Percentiles rank a stretch among this genome's conserved stretches.
These are phyloP conservation scores for Tricholoma saponaceum DNA, from an alignment of 768 basidiomycete genomes.

Conservation along the genomic window DNA sequence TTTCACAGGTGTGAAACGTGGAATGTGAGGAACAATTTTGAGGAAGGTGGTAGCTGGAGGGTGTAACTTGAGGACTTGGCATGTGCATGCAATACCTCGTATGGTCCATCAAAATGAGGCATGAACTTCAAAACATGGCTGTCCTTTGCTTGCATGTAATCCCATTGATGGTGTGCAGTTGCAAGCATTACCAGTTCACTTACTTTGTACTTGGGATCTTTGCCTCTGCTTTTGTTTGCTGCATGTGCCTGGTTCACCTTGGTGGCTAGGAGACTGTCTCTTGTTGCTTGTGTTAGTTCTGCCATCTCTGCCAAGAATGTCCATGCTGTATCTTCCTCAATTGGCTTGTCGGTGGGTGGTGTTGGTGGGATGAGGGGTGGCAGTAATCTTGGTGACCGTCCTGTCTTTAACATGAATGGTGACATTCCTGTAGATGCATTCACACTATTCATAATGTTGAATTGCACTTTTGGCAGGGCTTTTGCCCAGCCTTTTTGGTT, in stretches of 20 bases:
- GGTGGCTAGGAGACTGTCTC: neutral
- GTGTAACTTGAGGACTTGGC: neutral
- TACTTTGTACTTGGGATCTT: neutral
- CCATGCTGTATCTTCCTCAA: neutral
- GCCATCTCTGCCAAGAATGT: neutral
- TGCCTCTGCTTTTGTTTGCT: neutral
- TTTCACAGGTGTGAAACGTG: neutral
- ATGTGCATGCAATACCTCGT: neutral
- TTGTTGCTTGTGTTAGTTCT: neutral
- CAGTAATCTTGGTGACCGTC: too few relatives aligned
- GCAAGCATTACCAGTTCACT: constrained; percentile 25
- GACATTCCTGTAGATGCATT: too few relatives aligned
- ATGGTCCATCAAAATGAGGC: neutral
- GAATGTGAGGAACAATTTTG: neutral
- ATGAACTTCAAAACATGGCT: constrained; percentile 14
- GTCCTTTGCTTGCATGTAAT: constrained; percentile 19
- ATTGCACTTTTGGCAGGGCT: too few relatives aligned
- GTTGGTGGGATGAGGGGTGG: neutral
- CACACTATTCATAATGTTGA: too few relatives aligned
- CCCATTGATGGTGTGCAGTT: constrained; percentile 13
- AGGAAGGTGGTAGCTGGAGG: neutral
- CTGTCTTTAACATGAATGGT: too few relatives aligned
- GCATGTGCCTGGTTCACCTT: too few relatives aligned
- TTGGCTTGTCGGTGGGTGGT: neutral
- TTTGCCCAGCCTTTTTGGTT: too few relatives aligned